These are phyloP conservation scores for Sordaria brevicollis DNA, from an alignment of 495 filamentous ascomycete species.

Conservation along the genomic window DNA sequence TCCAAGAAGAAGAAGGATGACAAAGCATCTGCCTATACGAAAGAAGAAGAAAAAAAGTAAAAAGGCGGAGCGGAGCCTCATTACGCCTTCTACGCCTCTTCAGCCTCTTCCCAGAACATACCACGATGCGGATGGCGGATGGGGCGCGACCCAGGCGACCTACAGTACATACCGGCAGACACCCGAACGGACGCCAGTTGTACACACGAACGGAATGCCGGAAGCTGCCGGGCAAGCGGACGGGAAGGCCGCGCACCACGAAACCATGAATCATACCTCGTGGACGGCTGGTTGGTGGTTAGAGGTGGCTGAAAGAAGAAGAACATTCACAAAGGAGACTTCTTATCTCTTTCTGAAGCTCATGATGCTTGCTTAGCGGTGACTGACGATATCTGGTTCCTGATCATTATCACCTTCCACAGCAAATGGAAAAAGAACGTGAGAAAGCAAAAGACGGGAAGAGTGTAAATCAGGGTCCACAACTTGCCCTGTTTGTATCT, in stretches of 20 bases:
- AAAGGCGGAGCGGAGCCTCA: not conserved
- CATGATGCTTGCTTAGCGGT: too few relatives aligned
- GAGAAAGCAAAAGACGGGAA: not conserved
- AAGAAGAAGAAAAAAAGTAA: not conserved
- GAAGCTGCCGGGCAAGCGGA: not conserved
- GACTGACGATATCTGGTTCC: too few relatives aligned
- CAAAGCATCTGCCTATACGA: not conserved
- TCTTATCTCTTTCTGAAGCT: not conserved
- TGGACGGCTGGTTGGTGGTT: not conserved
- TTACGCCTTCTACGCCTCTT: too few relatives aligned
- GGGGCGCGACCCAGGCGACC: not conserved
- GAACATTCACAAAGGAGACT: not conserved
- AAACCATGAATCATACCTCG: not conserved
- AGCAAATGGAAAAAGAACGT: not conserved
- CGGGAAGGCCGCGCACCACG: not conserved
- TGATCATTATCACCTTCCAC: too few relatives aligned
- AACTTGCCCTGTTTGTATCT: not conserved
- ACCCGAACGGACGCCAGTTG: too few relatives aligned
- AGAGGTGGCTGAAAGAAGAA: not conserved
- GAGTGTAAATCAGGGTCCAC: not conserved
- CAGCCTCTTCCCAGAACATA: not conserved
- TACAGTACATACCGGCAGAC: too few relatives aligned
- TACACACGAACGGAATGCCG: too few relatives aligned
- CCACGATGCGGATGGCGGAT: too few relatives aligned
- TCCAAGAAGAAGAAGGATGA: not conserved